phyloP scores from a whole-genome alignment of 441 rosid species.

The Pelargonium fulgidum region DNA sequence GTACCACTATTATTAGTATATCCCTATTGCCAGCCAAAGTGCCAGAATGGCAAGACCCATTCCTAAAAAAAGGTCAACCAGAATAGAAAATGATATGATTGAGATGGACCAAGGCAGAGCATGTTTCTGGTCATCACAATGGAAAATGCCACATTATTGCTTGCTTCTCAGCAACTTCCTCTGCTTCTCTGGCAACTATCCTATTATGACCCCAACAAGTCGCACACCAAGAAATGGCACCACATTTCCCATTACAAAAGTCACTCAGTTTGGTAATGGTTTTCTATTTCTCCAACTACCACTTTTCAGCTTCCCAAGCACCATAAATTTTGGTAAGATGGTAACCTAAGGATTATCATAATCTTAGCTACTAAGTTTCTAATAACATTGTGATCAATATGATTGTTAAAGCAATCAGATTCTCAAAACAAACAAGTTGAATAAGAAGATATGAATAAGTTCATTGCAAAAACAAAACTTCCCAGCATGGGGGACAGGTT shows the following conservation, averaged over 20 bases:
- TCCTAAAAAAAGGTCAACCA: not conserved
- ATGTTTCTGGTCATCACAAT: not conserved
- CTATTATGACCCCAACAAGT: not conserved
- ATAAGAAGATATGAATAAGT: not conserved
- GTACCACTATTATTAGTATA: too few relatives aligned
- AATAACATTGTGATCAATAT: not conserved
- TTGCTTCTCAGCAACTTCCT: not conserved
- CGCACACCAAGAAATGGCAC: too few relatives aligned
- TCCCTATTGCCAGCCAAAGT: not conserved
- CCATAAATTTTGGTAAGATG: too few relatives aligned
- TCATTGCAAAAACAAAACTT: constrained; percentile 6
- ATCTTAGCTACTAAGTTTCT: too few relatives aligned
- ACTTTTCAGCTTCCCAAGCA: too few relatives aligned
- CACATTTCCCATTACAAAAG: too few relatives aligned
- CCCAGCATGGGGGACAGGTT: not conserved
- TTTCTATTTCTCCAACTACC: not conserved
- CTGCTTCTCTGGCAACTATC: not conserved
- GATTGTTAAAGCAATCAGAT: not conserved
- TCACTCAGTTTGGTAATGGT: too few relatives aligned
- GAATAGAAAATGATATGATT: not conserved
- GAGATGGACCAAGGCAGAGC: not conserved
- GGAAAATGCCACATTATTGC: too few relatives aligned
- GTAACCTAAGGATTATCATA: too few relatives aligned
- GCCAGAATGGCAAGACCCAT: constrained; percentile 5
- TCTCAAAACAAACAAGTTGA: not conserved